Percentiles rank a stretch among this genome's conserved stretches.
Conservation (phyloP, 352 stramenopile genomes). For the Achlya hypogyna region DNA sequence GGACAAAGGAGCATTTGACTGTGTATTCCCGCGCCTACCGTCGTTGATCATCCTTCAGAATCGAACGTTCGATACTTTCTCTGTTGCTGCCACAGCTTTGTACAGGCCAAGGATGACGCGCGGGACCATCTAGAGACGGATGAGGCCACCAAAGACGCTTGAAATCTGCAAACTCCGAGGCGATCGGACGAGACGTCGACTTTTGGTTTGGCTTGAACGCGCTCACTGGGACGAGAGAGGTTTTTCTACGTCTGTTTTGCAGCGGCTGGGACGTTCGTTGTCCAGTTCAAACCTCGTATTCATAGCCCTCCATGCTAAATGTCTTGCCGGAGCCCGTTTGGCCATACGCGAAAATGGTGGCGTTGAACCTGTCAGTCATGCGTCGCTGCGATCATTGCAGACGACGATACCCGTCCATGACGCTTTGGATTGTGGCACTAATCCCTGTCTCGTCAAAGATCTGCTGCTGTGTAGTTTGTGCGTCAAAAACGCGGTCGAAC, state of each 20-base stretch:
- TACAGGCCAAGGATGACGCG: slow-evolving; percentile 39
- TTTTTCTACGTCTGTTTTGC: background rate
- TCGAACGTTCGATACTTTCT: slow-evolving; percentile 1
- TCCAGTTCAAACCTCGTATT: slow-evolving; percentile 33
- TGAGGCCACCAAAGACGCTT: background rate
- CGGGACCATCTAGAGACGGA: slow-evolving; percentile 31
- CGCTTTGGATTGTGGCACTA: background rate
- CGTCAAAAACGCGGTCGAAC: slow-evolving; percentile 48
- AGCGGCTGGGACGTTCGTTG: background rate
- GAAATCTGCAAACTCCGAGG: slow-evolving; percentile 30
- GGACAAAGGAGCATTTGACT: slow-evolving; percentile 35
- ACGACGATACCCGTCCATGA: slow-evolving; percentile 4
- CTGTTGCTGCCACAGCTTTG: slow-evolving; percentile 19
- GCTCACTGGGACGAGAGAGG: background rate
- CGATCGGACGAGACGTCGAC: slow-evolving; percentile 20
- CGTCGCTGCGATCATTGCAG: background rate
- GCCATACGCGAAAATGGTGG: slow-evolving; percentile 47
- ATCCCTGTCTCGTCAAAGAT: background rate
- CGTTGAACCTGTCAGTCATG: slow-evolving; percentile 26
- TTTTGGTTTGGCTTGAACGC: slow-evolving; percentile 21
- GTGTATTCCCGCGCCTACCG: slow-evolving; percentile 29
- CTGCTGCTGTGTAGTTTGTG: slow-evolving; percentile 23
- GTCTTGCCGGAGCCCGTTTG: slow-evolving; percentile 52
- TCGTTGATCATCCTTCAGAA: background rate
- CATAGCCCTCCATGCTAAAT: slow-evolving; percentile 54